Base-by-base conservation (phyloP, 805 yeast species). In the Groenewaldozyma salmanticensis region DNA sequence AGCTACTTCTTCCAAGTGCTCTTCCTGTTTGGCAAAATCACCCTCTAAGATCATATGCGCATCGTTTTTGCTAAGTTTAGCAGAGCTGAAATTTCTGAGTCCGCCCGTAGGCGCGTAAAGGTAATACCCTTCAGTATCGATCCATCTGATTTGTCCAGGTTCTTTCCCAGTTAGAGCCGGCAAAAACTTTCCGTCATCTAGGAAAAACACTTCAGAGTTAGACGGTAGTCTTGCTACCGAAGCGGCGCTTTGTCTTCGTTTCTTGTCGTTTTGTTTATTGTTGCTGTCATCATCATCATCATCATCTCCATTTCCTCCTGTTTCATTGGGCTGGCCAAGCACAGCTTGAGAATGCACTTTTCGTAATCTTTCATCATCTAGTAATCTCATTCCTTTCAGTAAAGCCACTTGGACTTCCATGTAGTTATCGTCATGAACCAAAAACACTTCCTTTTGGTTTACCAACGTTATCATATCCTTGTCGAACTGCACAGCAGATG, bases 341-440 rank as follows among this genome's bases (percentile, higher is more conserved):
- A 43, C 32, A 9, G 33, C 21, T 35, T 32, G 42, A 19, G 36
- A 33, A 32, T 35, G 42, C 17, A 21, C 18, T 13, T 6, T 22
- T 19, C 39, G 39, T 31, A 18, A 17, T 39, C 11, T 21, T 17
- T 19, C 45, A 29, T 21, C 31, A 4, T 42, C 49, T 18, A 62
- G 56, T 20, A 67, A 51, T 20, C 57, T 59, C 46, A 72, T 65
- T 34, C 68, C 63, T 35, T 70, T 63, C 24, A 75, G 56, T 27
- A 77, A 57, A 22, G 60, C 56, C 19, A 77, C 61, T 46, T 68
- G 67, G 22, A 74, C 60, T 53, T 77, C 81, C 43, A 70, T 63
- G n/a, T 74, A 48, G 51, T 75, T 74, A 54, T 77, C 83, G 11
- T 61, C 62, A 49, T 77, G 82, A n/a, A 77, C 71, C 71, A 81